Conservation (phyloP, 805 yeast genomes). For the Ogataea trehalophila region DNA sequence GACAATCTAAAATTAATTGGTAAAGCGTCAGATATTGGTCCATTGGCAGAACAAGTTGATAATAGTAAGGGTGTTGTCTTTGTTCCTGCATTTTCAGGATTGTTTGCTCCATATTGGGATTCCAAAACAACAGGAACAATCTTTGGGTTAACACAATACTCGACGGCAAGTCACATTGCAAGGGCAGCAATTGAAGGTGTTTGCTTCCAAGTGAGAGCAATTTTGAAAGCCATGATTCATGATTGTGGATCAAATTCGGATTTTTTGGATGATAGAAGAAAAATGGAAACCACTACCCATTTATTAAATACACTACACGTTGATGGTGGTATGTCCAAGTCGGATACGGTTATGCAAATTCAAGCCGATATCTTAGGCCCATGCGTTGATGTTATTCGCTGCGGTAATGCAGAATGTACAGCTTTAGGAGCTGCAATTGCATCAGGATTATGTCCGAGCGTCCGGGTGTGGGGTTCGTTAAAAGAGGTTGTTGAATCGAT, state of each 20-base stretch:
- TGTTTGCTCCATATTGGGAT: slow-evolving; percentile 96
- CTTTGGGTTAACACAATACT: slow-evolving; percentile 87
- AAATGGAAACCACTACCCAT: slow-evolving; percentile 35
- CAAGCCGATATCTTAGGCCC: slow-evolving; percentile 92
- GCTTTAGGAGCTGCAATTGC: slow-evolving; percentile 97
- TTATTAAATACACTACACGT: slow-evolving; percentile 49
- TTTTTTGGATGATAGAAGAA: slow-evolving; percentile 48
- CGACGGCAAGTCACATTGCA: slow-evolving; percentile 88
- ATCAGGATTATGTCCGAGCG: slow-evolving; percentile 67
- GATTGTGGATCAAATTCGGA: slow-evolving; percentile 59
- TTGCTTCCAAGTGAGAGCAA: slow-evolving; percentile 89
- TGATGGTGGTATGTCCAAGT: slow-evolving; percentile 94
- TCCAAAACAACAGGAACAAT: slow-evolving; percentile 89
- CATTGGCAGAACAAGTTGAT: slow-evolving; percentile 75
- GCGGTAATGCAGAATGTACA: slow-evolving; percentile 83
- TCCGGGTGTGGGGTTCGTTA: slow-evolving; percentile 70
- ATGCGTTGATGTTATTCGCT: slow-evolving; percentile 73
- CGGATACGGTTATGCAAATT: slow-evolving; percentile 87
- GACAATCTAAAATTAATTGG: slow-evolving; percentile 82
- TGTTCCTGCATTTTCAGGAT: slow-evolving; percentile 91
- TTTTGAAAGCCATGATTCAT: slow-evolving; percentile 81
- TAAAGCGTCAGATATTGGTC: slow-evolving; percentile 83
- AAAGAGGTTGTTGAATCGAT: slow-evolving; percentile 55
- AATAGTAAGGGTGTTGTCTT: slow-evolving; percentile 89
- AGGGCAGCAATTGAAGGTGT: slow-evolving; percentile 95